Evolutionary conservation across 2,329 filamentous ascomycete genomes (phyloP).

Genomic region (Eutypella sp.): DNA sequence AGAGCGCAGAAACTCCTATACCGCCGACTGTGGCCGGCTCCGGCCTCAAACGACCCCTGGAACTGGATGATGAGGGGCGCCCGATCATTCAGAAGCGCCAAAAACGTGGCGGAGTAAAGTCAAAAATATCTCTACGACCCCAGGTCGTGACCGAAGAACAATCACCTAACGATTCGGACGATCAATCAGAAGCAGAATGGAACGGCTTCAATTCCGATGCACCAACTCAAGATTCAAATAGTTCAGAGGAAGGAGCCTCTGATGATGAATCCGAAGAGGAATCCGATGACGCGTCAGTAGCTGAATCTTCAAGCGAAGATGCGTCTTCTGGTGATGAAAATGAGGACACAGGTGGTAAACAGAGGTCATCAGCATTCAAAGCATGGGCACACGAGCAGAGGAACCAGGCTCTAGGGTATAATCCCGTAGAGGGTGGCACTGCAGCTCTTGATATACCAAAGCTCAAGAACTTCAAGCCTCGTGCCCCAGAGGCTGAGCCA

Average conservation of each 20-base stretch:
- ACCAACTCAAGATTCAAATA: conserved; percentile 16
- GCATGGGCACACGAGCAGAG: conserved; percentile 84
- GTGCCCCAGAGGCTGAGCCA: conserved; percentile 65
- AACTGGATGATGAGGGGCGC: conserved; percentile 71
- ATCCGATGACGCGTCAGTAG: conserved; percentile 21
- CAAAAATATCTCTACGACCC: conserved; percentile 44
- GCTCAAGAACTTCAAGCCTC: conserved; percentile 59
- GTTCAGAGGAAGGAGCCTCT: conserved; percentile 15
- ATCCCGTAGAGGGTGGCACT: conserved; percentile 39
- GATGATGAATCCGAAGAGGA: conserved; percentile 4
- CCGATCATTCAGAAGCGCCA: conserved; percentile 82
- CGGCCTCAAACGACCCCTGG: conserved; percentile 82
- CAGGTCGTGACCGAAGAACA: conserved; percentile 16
- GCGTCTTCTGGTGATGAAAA: conserved; percentile 28
- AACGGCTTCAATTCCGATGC: conserved; percentile 53
- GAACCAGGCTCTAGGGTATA: conserved; percentile 73
- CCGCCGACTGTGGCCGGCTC: conserved; percentile 49
- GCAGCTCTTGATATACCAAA: conserved; percentile 48
- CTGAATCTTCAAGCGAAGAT: conserved; percentile 25
- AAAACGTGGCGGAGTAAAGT: conserved; percentile 58
- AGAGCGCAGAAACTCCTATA: conserved; percentile 1
- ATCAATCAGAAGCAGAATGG: conserved; percentile 49
- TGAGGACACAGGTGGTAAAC: conserved; percentile 28
- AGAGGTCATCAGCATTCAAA: conserved; percentile 71
- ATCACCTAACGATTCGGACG: conserved; percentile 6